Percentiles rank a stretch among this genome's conserved stretches.
Conservation (phyloP, 495 filamentous ascomycete genomes). For the Pseudevernia furfuracea region DNA sequence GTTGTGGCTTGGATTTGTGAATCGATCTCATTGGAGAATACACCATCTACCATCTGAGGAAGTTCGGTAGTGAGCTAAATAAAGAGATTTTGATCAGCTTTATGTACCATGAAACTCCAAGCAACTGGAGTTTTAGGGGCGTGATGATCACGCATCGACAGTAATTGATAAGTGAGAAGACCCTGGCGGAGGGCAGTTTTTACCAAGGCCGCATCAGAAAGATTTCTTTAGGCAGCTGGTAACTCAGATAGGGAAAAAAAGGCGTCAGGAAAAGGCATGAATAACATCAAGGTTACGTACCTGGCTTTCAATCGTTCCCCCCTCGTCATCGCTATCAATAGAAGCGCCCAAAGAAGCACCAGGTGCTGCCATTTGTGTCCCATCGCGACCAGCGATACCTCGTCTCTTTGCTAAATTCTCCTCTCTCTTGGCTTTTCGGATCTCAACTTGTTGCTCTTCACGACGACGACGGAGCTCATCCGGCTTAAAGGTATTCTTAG, state of each 20-base stretch:
- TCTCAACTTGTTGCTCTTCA: slow-evolving; percentile 98
- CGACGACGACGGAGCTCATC: slow-evolving; percentile 97
- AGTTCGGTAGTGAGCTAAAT: slow-evolving; percentile 91
- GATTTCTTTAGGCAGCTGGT: neutral
- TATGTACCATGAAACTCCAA: neutral
- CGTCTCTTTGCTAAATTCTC: slow-evolving; percentile 97
- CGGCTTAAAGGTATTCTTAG: slow-evolving; percentile 94
- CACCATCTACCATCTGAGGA: slow-evolving; percentile 93
- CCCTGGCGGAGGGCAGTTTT: neutral
- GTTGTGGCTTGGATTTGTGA: slow-evolving; percentile 97
- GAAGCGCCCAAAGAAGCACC: slow-evolving; percentile 80
- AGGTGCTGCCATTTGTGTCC: slow-evolving; percentile 52
- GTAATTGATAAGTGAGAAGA: neutral
- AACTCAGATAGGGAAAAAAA: neutral
- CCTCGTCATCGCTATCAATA: slow-evolving; percentile 95
- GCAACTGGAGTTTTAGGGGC: neutral
- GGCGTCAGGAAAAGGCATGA: neutral
- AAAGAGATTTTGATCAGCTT: slow-evolving; percentile 28
- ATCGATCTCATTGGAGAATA: slow-evolving; percentile 98
- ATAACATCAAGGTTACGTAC: slow-evolving; percentile 50
- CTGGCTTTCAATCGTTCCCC: slow-evolving; percentile 87
- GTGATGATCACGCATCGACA: neutral
- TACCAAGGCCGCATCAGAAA: neutral
- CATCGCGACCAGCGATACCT: slow-evolving; percentile 76
- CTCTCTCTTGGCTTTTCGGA: slow-evolving; percentile 94